Percentiles rank a stretch among this genome's conserved stretches.
Conservation (phyloP, 1,139 yeast species). For the Pichia sp. region DNA sequence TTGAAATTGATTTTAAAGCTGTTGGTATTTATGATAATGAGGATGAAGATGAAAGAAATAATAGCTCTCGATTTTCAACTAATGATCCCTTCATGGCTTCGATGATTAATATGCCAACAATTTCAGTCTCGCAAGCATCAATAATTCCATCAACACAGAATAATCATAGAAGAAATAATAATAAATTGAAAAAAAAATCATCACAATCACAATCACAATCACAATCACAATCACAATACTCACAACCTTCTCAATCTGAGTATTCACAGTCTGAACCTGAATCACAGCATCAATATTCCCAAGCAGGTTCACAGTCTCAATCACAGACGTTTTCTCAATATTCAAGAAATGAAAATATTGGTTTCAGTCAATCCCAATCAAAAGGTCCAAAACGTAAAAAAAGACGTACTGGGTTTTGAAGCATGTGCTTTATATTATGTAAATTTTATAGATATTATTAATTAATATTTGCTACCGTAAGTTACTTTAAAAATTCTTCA, state of each 20-base stretch:
- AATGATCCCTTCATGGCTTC: slow-evolving; percentile 1
- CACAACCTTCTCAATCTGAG: neutral
- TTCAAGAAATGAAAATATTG: neutral
- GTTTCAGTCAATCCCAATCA: slow-evolving; percentile 1
- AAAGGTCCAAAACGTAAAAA: slow-evolving; percentile 11
- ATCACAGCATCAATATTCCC: neutral
- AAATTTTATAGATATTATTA: neutral
- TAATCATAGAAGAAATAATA: neutral
- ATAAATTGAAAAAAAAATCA: neutral
- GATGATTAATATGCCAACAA: slow-evolving; percentile 2
- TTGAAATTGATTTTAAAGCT: slow-evolving; percentile 13
- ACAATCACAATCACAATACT: neutral
- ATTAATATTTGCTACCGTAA: neutral
- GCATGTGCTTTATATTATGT: neutral
- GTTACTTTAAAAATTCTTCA: neutral
- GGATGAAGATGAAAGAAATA: neutral
- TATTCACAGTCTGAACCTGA: neutral
- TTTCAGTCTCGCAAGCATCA: slow-evolving; percentile 10
- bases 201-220: slow-evolving; percentile 2
- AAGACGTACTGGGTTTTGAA: slow-evolving; percentile 13
- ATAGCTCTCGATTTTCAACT: neutral
- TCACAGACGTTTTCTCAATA: slow-evolving; percentile 1
- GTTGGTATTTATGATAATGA: slow-evolving; percentile 11
- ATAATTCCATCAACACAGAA: neutral
- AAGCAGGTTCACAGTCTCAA: neutral